Conservation (phyloP, 192 early-diverging fungal species). For the Gonapodya prolifera region DNA sequence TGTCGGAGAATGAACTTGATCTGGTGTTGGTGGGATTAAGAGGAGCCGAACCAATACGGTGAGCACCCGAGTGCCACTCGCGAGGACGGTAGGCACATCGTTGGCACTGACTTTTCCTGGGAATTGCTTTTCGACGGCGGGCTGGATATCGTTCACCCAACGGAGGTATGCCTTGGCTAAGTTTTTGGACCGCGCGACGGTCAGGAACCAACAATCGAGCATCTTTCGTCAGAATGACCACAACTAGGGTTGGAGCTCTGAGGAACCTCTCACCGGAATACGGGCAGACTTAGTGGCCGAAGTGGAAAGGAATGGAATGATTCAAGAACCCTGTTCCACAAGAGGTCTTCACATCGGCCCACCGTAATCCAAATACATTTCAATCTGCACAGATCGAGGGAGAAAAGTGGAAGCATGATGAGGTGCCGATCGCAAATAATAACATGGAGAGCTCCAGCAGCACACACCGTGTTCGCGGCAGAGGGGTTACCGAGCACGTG, state of each 20-base stretch:
- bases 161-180: background rate
- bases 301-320: background rate
- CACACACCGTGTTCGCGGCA: background rate
- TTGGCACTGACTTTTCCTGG: background rate
- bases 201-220: background rate
- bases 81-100: too few species aligned
- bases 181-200: too few species aligned
- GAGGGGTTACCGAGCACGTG: background rate
- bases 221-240: background rate
- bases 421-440: background rate
- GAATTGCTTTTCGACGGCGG: background rate
- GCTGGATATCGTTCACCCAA: background rate
- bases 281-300: background rate
- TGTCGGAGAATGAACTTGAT: slow-evolving; percentile 61
- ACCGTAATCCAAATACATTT: background rate
- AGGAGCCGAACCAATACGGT: background rate
- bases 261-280: background rate
- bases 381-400: background rate
- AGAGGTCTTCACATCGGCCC: background rate
- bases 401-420: too few species aligned
- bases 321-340: background rate
- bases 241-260: background rate
- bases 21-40: slow-evolving; percentile 16
- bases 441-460: background rate
- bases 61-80: background rate